These are phyloP conservation scores for Pythium sp. DNA, from an alignment of 352 stramenopile genomes.

Conservation along the genomic window DNA sequence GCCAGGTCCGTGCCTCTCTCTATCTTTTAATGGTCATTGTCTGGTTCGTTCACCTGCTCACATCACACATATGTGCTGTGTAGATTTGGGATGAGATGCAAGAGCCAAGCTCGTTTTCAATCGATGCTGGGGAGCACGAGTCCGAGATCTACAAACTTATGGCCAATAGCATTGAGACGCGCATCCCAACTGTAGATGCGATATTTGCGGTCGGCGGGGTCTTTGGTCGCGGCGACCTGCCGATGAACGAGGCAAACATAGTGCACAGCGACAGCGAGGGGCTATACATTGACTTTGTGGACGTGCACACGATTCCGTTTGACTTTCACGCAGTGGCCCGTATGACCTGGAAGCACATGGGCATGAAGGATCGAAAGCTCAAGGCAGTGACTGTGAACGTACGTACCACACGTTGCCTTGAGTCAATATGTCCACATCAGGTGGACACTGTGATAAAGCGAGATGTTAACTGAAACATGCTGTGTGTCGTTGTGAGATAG, in stretches of 20 bases:
- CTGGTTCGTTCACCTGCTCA: not conserved
- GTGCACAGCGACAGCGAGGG: constrained; percentile 5
- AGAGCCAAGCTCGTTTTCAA: not conserved
- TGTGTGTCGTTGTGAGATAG: not conserved
- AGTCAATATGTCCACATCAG: not conserved
- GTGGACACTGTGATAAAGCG: not conserved
- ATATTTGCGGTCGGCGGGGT: not conserved
- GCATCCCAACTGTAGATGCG: not conserved
- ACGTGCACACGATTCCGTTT: not conserved
- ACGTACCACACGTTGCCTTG: not conserved
- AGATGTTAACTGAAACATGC: not conserved
- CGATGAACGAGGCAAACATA: not conserved
- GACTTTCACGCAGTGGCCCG: not conserved
- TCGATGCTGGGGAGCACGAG: not conserved
- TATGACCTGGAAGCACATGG: constrained; percentile 9
- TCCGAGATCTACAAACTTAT: constrained; percentile 1
- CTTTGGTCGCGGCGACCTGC: not conserved
- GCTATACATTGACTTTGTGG: not conserved
- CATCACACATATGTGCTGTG: not conserved
- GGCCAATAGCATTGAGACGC: constrained; percentile 1
- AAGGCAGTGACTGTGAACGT: constrained; percentile 4
- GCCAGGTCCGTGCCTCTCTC: not conserved
- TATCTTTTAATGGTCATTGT: not conserved
- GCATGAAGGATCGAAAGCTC: not conserved
- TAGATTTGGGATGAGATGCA: constrained; percentile 2